These are phyloP conservation scores for Benincasa hispida DNA, from an alignment of 306 rosid species.

Conservation along the genomic window DNA sequence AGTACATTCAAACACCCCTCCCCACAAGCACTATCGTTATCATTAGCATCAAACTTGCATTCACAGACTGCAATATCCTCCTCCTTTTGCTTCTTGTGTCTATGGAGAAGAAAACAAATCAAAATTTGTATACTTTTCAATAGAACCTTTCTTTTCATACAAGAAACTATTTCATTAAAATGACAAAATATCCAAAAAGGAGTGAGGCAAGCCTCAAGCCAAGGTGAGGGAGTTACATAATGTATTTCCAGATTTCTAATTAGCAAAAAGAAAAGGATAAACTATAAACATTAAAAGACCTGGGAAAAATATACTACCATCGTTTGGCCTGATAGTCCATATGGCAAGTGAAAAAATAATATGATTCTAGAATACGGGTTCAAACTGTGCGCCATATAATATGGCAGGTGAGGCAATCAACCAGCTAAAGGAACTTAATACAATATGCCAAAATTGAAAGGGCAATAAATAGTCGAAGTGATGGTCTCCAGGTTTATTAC, in stretches of 20 bases:
- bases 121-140: neutral
- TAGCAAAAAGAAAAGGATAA: neutral
- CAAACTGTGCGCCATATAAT: too few relatives aligned
- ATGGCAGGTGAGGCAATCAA: neutral
- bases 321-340: neutral
- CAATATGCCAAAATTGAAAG: neutral
- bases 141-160: neutral
- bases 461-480: neutral
- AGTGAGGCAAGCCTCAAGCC: neutral
- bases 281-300: neutral
- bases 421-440: neutral
- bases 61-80: slow-evolving; percentile 80
- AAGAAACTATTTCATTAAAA: neutral
- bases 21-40: slow-evolving; percentile 72
- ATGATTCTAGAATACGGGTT: neutral
- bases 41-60: slow-evolving; percentile 36
- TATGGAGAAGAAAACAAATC: slow-evolving; percentile 4
- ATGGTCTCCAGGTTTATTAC: neutral
- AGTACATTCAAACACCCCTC: slow-evolving; percentile 76
- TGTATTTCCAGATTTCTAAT: neutral
- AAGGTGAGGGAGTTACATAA: neutral
- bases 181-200: neutral
- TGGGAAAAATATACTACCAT: neutral
- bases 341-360: neutral
- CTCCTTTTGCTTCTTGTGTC: slow-evolving; percentile 81